These are phyloP conservation scores for Colletotrichum sansevieriae DNA, from an alignment of 2,329 filamentous ascomycete species.

Conservation along the genomic window DNA sequence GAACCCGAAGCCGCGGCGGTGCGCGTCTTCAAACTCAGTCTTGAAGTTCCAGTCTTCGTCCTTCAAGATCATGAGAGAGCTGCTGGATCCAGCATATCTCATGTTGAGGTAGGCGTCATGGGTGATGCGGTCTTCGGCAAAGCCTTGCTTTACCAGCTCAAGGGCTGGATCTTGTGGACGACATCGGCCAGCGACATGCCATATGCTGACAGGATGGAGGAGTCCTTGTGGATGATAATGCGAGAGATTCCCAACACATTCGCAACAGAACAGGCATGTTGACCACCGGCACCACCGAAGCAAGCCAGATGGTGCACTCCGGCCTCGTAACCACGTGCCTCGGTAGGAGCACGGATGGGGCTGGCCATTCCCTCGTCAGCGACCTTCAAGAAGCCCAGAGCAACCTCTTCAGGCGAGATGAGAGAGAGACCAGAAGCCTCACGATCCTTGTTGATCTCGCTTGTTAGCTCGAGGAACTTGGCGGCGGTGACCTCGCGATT, in stretches of 20 bases:
- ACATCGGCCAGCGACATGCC: slow-evolving; percentile 61
- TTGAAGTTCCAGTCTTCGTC: slow-evolving; percentile 62
- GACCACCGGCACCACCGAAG: slow-evolving; percentile 55
- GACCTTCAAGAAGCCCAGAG: slow-evolving; percentile 53
- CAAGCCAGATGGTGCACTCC: slow-evolving; percentile 52
- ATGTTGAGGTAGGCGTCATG: slow-evolving; percentile 58
- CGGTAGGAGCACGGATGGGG: slow-evolving; percentile 52
- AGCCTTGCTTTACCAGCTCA: slow-evolving; percentile 46
- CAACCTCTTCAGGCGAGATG: slow-evolving; percentile 53
- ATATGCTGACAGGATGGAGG: slow-evolving; percentile 60
- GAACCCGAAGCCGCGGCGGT: slow-evolving; percentile 82
- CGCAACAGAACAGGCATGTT: slow-evolving; percentile 60
- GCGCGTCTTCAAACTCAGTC: slow-evolving; percentile 76
- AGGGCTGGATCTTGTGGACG: slow-evolving; percentile 54
- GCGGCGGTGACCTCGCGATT: slow-evolving; percentile 55
- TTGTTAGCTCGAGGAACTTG: slow-evolving; percentile 57
- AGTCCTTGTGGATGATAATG: slow-evolving; percentile 60
- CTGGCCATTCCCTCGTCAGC: slow-evolving; percentile 53
- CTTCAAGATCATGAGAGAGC: slow-evolving; percentile 53
- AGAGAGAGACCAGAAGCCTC: slow-evolving; percentile 44
- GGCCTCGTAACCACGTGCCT: slow-evolving; percentile 52
- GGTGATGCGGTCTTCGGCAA: slow-evolving; percentile 54
- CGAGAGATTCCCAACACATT: slow-evolving; percentile 57
- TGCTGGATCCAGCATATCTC: slow-evolving; percentile 58
- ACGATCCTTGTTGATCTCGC: slow-evolving; percentile 55